Evolutionary conservation across 495 filamentous ascomycete species (phyloP), one percentile per base, ranked within the genome.

Genomic region (Talaromyces wortmannii): DNA sequence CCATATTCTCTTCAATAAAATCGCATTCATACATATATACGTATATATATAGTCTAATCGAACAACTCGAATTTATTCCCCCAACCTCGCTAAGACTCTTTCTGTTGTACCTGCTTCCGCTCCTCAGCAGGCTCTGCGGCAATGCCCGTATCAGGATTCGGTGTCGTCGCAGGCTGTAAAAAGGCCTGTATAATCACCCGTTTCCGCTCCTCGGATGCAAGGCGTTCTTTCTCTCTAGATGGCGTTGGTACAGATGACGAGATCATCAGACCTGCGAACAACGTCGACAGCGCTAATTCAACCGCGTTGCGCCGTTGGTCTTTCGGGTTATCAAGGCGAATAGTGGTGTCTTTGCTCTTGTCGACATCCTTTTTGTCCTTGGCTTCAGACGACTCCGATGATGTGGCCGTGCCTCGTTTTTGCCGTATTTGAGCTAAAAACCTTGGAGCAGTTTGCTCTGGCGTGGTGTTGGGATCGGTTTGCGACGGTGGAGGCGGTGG

Each of bases 111-210:
- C 36, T 40, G 36, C 36, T 13, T 40, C 36, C 13, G 36, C 13
- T 40, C 36, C 8, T 40, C 36, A 40, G 36, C 36, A 40, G 36
- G 36, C 1, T 40, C 36, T 10, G 36, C 36, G 8, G 36, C 36
- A 40, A 40, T 40, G 36, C 36, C 36, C 2, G 36, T 18, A 13
- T 43, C 45, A 7, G 31, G 23, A 50, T 45, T 50, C 16, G 55
- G 47, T 18, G 30, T 50, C 5, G 13, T 56, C 16, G 43, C 29
- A 17, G 55, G 47, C 18, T 75, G 75, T 49, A 77, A 57, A 47
- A 77, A 77, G 0, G 74, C 72, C 56, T 77, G 71, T 4, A 77
- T 67, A 30, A 77, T 67, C 15, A 67, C 58, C 48, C 65, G 63
- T 53, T 71, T 75, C 16, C 71, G 59, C 31, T 74, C 72, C 17